A percentile compares a stretch with the other conserved stretches of the same genome.
Evolutionary conservation across 805 yeast genomes (phyloP).

Genomic region (Cyberlindnera mrakii): DNA sequence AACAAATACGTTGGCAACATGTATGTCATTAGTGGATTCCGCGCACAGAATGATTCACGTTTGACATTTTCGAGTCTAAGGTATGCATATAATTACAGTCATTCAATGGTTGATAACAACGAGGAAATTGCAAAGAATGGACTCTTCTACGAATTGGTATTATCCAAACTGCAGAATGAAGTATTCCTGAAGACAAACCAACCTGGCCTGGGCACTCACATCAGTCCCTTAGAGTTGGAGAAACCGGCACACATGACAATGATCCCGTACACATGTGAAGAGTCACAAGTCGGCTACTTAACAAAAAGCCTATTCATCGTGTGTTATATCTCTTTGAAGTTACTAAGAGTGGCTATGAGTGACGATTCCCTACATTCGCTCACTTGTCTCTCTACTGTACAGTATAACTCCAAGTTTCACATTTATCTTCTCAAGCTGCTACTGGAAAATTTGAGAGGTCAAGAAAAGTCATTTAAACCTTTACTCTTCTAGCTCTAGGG

Average conservation of each 20-base stretch:
- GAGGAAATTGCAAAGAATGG: slow-evolving; percentile 19
- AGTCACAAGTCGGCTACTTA: slow-evolving; percentile 12
- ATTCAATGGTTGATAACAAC: slow-evolving; percentile 19
- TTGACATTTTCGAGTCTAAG: slow-evolving; percentile 16
- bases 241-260: slow-evolving; percentile 18
- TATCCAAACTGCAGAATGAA: slow-evolving; percentile 19
- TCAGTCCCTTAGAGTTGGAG: slow-evolving; percentile 14
- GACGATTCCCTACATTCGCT: slow-evolving; percentile 20
- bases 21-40: slow-evolving; percentile 16
- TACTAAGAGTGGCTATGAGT: slow-evolving; percentile 14
- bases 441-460: slow-evolving; percentile 5
- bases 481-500: neutral
- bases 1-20: slow-evolving; percentile 24
- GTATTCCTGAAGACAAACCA: slow-evolving; percentile 18
- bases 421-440: slow-evolving; percentile 15
- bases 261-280: slow-evolving; percentile 20
- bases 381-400: slow-evolving; percentile 15
- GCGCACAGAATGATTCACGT: slow-evolving; percentile 16
- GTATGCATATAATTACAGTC: slow-evolving; percentile 19
- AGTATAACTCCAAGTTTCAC: slow-evolving; percentile 19
- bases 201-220: slow-evolving; percentile 18
- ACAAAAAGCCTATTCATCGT: slow-evolving; percentile 18
- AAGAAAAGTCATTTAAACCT: neutral
- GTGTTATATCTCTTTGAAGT: slow-evolving; percentile 16
- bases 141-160: slow-evolving; percentile 19